Conservation (phyloP, 495 filamentous ascomycete genomes). For the Neurospora sp. region DNA sequence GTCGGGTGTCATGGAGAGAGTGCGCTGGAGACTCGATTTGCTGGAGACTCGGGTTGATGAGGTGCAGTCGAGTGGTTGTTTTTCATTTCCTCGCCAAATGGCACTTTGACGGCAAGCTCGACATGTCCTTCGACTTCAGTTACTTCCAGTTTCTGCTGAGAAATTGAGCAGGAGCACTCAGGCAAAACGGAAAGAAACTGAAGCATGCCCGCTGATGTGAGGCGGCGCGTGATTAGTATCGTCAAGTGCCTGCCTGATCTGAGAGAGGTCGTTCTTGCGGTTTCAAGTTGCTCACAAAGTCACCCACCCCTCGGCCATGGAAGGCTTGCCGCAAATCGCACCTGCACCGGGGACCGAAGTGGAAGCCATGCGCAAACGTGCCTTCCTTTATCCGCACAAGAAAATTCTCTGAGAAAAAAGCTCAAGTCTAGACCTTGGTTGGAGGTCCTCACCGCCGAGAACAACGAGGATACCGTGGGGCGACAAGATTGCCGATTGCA, state of each 20-base stretch:
- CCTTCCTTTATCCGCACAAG: not conserved
- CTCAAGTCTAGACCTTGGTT: not conserved
- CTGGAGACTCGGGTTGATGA: not conserved
- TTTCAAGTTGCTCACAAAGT: not conserved
- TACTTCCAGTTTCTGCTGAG: not conserved
- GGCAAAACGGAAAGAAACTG: not conserved
- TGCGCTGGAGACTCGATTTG: not conserved
- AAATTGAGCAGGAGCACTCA: not conserved
- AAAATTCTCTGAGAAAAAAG: not conserved
- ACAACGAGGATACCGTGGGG: not conserved
- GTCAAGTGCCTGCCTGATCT: not conserved
- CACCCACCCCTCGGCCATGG: not conserved
- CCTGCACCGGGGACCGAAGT: not conserved
- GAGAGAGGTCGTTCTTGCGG: not conserved
- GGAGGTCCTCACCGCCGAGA: not conserved
- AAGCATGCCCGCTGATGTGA: not conserved
- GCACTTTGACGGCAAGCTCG: not conserved
- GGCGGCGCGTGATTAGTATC: not conserved
- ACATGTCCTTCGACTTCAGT: not conserved
- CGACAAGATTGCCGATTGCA: not conserved
- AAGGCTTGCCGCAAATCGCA: not conserved
- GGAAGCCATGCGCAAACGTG: not conserved
- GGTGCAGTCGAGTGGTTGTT: not conserved
- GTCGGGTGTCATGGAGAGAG: not conserved
- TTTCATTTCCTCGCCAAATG: not conserved